phyloP scores from a whole-genome alignment of 2,329 filamentous ascomycete species.

The Penicillium hesseltinei region DNA sequence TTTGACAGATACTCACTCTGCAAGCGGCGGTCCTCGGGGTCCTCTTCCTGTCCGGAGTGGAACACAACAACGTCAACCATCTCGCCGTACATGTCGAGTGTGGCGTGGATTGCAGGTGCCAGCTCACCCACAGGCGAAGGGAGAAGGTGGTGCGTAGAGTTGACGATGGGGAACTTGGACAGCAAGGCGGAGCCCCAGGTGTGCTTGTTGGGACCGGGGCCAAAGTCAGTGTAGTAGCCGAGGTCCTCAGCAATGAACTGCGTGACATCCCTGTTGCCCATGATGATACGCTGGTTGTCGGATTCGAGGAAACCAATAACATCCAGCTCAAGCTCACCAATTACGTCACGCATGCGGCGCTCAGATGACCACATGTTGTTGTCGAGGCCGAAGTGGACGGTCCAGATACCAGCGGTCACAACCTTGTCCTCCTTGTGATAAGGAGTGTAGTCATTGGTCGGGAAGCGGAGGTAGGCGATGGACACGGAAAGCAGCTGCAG shows the following conservation, averaged over 20 bases:
- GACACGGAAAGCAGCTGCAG: slow-evolving; percentile 78
- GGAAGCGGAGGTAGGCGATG: slow-evolving; percentile 86
- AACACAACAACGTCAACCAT: slow-evolving; percentile 94
- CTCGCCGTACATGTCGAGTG: slow-evolving; percentile 86
- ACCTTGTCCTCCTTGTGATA: slow-evolving; percentile 86
- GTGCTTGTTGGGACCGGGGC: slow-evolving; percentile 96
- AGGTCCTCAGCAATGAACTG: slow-evolving; percentile 94
- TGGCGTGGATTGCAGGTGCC: slow-evolving; percentile 95
- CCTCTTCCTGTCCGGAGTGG: slow-evolving; percentile 97
- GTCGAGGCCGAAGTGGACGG: slow-evolving; percentile 94
- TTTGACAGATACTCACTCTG: slow-evolving; percentile 83
- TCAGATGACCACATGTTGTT: slow-evolving; percentile 99
- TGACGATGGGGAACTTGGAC: slow-evolving; percentile 96
- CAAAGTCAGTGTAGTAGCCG: slow-evolving; percentile 98
- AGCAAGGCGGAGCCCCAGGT: slow-evolving; percentile 93
- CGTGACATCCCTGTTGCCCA: slow-evolving; percentile 96
- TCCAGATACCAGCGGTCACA: slow-evolving; percentile 96
- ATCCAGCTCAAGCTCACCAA: slow-evolving; percentile 94
- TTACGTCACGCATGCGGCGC: slow-evolving; percentile 83
- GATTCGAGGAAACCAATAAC: slow-evolving; percentile 92
- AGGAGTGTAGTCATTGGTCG: slow-evolving; percentile 83
- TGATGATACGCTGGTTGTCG: slow-evolving; percentile 95
- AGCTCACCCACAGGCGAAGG: slow-evolving; percentile 92
- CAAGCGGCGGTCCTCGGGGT: slow-evolving; percentile 82
- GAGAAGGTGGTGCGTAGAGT: slow-evolving; percentile 92